Evolutionary conservation across 176 grass and related monocot genomes (phyloP).

Genomic region (Ampelocalamus luodianensis): DNA sequence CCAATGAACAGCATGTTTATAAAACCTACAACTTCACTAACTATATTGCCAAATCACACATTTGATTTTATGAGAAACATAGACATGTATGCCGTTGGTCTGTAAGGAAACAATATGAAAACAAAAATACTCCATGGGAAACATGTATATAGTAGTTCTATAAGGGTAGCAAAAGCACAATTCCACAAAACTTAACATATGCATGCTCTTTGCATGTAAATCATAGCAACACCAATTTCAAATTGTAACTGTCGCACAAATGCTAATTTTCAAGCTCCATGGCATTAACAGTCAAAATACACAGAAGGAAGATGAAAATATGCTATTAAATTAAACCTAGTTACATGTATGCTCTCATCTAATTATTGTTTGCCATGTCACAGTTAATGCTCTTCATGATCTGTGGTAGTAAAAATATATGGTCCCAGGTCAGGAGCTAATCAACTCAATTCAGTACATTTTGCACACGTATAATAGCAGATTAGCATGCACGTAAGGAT

Average conservation of each 20-base stretch:
- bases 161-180: constrained; percentile 19
- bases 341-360: background rate
- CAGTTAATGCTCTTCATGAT: constrained; percentile 3
- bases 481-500: constrained; percentile 34
- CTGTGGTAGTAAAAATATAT: constrained; percentile 27
- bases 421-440: constrained; percentile 33
- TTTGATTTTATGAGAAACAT: background rate
- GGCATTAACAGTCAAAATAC: background rate
- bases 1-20: constrained; percentile 20
- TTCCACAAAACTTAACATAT: constrained; percentile 15
- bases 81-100: background rate
- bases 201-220: background rate
- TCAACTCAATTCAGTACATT: constrained; percentile 34
- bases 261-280: background rate
- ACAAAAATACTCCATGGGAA: constrained; percentile 14
- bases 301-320: constrained; percentile 1
- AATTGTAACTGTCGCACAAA: background rate
- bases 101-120: background rate
- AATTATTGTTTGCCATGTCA: constrained; percentile 26
- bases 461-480: constrained; percentile 18
- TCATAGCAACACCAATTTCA: background rate
- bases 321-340: constrained; percentile 23
- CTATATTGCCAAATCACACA: constrained; percentile 15
- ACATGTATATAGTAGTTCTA: constrained; percentile 18
- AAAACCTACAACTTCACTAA: background rate